Conservation (phyloP, 2,329 filamentous ascomycete species). For the Calonectria ilicicola region DNA sequence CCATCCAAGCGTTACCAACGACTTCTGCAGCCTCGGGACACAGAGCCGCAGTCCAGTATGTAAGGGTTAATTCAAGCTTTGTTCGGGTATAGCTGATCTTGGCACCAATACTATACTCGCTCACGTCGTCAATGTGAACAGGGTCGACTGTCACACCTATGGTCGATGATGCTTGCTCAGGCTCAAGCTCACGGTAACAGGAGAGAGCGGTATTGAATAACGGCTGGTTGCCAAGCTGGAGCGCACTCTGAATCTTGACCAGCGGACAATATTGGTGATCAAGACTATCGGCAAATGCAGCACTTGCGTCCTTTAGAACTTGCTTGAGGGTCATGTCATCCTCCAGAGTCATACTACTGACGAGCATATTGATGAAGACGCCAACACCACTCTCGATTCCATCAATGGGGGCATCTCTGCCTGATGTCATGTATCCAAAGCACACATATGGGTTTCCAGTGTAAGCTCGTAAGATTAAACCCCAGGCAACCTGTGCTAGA, state of each 20-base stretch:
- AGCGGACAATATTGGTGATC: neutral
- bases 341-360: neutral
- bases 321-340: neutral
- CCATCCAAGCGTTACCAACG: conserved; percentile 1
- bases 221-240: neutral
- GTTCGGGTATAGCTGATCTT: neutral
- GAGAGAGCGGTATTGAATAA: neutral
- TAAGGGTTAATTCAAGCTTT: neutral
- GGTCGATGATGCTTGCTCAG: neutral
- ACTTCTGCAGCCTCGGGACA: neutral
- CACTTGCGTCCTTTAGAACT: neutral
- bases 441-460: conserved; percentile 1
- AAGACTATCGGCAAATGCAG: neutral
- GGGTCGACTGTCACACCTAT: neutral
- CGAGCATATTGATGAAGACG: conserved; percentile 2
- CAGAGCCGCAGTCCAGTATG: neutral
- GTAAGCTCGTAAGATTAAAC: neutral
- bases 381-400: neutral
- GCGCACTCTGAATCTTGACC: neutral
- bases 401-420: neutral
- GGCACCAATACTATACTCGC: neutral
- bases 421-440: neutral
- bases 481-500: neutral
- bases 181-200: neutral
- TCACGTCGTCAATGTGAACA: neutral